Conservation (phyloP, 163 green algal genomes). For the Coccomyxa subellipsoidea region DNA sequence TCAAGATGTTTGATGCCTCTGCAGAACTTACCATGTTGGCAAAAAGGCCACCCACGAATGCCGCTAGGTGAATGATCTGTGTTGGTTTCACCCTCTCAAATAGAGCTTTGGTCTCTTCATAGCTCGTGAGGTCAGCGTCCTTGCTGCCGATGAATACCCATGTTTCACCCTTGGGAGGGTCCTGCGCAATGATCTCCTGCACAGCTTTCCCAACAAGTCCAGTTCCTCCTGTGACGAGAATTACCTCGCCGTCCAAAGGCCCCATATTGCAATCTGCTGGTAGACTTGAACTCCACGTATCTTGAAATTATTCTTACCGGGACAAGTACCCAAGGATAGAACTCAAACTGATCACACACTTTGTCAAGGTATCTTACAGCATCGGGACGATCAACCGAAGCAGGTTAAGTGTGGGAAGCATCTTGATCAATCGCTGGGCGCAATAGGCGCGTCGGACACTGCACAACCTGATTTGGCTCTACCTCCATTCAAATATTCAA, state of each 20-base stretch:
- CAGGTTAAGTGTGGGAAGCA: too few relatives aligned
- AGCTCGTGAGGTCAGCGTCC: conserved; percentile 44
- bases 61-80: conserved; percentile 53
- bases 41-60: conserved; percentile 53
- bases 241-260: neutral
- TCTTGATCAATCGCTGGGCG: too few relatives aligned
- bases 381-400: neutral
- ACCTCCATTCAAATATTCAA: too few relatives aligned
- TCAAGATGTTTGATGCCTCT: neutral
- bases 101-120: conserved; percentile 34
- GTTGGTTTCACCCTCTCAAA: conserved; percentile 54
- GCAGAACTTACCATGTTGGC: conserved; percentile 42
- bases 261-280: neutral
- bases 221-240: conserved; percentile 42
- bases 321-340: too few relatives aligned
- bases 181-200: conserved; percentile 28
- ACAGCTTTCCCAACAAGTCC: conserved; percentile 42
- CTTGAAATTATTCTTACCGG: too few relatives aligned
- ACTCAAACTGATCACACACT: neutral
- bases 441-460: too few relatives aligned
- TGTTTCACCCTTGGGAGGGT: conserved; percentile 20
- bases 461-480: neutral
- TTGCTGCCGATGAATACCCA: conserved; percentile 46
- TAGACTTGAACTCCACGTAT: too few relatives aligned
- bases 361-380: neutral